phyloP scores from a whole-genome alignment of 1,284 basidiomycete genomes.

The Volvariella surrecta region DNA sequence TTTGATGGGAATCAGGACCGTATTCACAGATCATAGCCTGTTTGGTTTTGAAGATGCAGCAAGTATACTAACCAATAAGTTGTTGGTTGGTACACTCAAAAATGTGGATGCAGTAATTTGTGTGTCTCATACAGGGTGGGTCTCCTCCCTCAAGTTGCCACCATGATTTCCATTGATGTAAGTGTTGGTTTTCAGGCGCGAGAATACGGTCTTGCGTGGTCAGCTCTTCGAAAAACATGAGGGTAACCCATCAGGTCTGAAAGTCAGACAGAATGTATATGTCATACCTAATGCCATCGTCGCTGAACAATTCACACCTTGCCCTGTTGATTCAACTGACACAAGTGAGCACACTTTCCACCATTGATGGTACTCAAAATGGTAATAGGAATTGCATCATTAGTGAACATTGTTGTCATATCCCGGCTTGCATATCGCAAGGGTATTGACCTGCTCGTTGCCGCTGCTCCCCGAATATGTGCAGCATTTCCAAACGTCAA shows the following conservation, averaged over 20 bases:
- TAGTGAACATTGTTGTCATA: slow-evolving; percentile 92
- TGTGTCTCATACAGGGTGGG: slow-evolving; percentile 94
- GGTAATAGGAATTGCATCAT: too few species aligned
- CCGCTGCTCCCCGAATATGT: slow-evolving; percentile 88
- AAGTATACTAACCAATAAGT: slow-evolving; percentile 94
- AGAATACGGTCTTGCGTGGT: slow-evolving; percentile 91
- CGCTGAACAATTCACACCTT: slow-evolving; percentile 78
- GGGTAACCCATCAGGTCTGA: slow-evolving; percentile 30
- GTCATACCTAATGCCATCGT: slow-evolving; percentile 96
- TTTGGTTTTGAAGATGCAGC: slow-evolving; percentile 96
- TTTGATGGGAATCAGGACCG: slow-evolving; percentile 74
- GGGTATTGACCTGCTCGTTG: slow-evolving; percentile 92
- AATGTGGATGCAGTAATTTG: slow-evolving; percentile 94
- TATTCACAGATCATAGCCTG: slow-evolving; percentile 96
- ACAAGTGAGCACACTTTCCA: slow-evolving; percentile 40
- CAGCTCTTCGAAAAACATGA: slow-evolving; percentile 49
- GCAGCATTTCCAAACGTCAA: slow-evolving; percentile 74
- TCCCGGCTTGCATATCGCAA: slow-evolving; percentile 96
- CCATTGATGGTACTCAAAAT: too few species aligned
- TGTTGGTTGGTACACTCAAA: slow-evolving; percentile 78
- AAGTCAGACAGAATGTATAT: slow-evolving; percentile 61
- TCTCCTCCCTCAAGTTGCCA: slow-evolving; percentile 5
- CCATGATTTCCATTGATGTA: slow-evolving; percentile 1
- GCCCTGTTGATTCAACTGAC: slow-evolving; percentile 36
- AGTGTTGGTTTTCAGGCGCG: slow-evolving; percentile 44